These are phyloP conservation scores for Dactylorhiza incarnata DNA, from an alignment of 106 monocot species.

Conservation along the genomic window DNA sequence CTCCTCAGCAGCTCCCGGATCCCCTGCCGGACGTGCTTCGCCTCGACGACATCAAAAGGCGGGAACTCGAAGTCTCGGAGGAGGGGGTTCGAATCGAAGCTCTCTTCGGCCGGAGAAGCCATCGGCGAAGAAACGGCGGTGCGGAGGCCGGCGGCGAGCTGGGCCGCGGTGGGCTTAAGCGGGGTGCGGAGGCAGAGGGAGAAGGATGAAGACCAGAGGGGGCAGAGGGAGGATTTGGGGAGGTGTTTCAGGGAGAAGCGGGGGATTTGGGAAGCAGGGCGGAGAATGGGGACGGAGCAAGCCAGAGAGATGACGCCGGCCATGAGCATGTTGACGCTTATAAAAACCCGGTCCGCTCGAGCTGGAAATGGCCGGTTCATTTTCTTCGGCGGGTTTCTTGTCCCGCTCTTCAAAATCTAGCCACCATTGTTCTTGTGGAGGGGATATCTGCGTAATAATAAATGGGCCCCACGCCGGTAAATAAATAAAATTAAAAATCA, in stretches of 20 bases:
- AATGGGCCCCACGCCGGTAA: too few species aligned
- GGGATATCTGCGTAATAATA: too few species aligned
- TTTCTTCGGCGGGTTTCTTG: background rate
- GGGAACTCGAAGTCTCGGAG: conserved; percentile 79
- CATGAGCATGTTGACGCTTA: background rate
- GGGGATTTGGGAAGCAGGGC: background rate
- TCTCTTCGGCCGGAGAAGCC: conserved; percentile 15
- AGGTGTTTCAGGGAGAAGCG: background rate
- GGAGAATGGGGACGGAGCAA: background rate
- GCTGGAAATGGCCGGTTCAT: background rate
- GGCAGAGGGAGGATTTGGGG: conserved; percentile 4
- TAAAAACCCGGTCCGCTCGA: background rate
- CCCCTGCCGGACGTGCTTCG: conserved; percentile 69
- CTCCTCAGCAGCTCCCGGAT: conserved; percentile 49
- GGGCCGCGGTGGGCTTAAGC: conserved; percentile 10
- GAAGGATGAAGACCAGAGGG: conserved; percentile 48
- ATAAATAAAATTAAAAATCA: too few species aligned
- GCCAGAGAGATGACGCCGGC: background rate
- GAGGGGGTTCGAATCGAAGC: conserved; percentile 37
- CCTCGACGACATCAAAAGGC: conserved; percentile 71
- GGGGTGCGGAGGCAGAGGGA: conserved; percentile 22
- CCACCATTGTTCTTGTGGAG: too few species aligned
- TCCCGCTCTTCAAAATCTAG: too few species aligned
- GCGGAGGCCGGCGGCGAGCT: conserved; percentile 11
- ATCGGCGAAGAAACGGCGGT: conserved; percentile 5